Conservation (phyloP, 305 asterid species). For the Nicotiana rustica region DNA sequence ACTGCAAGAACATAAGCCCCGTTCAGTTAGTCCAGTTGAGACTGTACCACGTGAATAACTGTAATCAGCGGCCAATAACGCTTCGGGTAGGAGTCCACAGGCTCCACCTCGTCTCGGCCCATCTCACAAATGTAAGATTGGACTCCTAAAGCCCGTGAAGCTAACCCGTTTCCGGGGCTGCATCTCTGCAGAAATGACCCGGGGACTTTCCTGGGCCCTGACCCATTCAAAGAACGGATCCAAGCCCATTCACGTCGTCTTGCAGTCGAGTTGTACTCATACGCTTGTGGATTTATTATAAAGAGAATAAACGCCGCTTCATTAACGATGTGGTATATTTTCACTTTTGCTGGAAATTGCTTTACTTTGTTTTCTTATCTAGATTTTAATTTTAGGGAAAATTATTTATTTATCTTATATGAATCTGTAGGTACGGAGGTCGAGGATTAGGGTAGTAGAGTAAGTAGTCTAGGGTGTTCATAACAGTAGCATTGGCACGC, state of each 20-base stretch:
- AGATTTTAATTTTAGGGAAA: no score
- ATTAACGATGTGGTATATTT: neutral
- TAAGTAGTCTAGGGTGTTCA: no score
- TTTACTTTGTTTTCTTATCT: no score
- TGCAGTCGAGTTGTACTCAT: neutral
- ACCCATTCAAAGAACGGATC: neutral
- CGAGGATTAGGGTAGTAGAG: no score
- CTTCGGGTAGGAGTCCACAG: conserved; percentile 20
- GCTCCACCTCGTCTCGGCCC: conserved; percentile 42
- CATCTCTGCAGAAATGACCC: conserved; percentile 42
- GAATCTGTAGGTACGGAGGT: no score
- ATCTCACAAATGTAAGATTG: neutral
- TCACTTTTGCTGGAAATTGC: no score
- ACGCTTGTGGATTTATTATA: neutral
- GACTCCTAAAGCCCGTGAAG: neutral
- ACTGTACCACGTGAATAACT: conserved; percentile 40
- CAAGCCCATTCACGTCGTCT: conserved; percentile 37
- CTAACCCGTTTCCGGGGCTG: conserved; percentile 36
- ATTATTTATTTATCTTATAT: no score
- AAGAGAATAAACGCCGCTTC: neutral
- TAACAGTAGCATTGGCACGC: no score
- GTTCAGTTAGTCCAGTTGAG: neutral
- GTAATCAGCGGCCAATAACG: conserved; percentile 33
- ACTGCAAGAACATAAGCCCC: conserved; percentile 42
- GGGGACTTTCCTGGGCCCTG: conserved; percentile 44